Evolutionary conservation across 768 basidiomycete genomes (phyloP).

Genomic region (Sarcodon aspratus): DNA sequence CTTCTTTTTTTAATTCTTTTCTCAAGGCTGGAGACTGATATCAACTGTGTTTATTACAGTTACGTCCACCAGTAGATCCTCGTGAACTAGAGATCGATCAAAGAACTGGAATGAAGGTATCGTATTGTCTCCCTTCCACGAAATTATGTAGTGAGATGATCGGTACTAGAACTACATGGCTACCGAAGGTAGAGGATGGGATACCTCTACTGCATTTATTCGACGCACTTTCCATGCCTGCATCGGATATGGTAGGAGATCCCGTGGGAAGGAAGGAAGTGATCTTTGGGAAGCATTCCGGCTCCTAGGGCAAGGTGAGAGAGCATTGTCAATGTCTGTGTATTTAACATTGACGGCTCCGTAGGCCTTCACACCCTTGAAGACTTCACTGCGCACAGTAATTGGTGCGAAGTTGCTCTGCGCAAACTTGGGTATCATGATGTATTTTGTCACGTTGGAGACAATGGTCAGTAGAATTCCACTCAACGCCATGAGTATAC

Average conservation of each 20-base stretch:
- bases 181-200: conserved; percentile 55
- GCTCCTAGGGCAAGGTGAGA: conserved; percentile 46
- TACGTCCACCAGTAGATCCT: conserved; percentile 64
- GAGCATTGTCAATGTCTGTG: too few species aligned
- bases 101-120: conserved; percentile 72
- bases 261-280: conserved; percentile 37
- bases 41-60: conserved; percentile 6
- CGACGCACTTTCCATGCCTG: conserved; percentile 50
- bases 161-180: conserved; percentile 63
- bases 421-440: conserved; percentile 56
- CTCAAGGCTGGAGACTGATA: neutral
- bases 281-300: conserved; percentile 62
- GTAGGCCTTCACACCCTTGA: conserved; percentile 47
- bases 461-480: conserved; percentile 25
- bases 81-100: conserved; percentile 67
- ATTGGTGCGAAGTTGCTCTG: conserved; percentile 70
- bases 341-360: too few species aligned
- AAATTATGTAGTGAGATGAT: neutral
- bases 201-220: conserved; percentile 61
- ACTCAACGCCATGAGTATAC: neutral
- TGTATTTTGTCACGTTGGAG: conserved; percentile 76
- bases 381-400: conserved; percentile 67
- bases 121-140: neutral
- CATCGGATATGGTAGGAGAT: conserved; percentile 56
- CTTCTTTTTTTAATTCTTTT: neutral